Evolutionary conservation across 352 stramenopile species (phyloP), one percentile per base, ranked within the genome.

Genomic region (Globisporangium abappressorium): DNA sequence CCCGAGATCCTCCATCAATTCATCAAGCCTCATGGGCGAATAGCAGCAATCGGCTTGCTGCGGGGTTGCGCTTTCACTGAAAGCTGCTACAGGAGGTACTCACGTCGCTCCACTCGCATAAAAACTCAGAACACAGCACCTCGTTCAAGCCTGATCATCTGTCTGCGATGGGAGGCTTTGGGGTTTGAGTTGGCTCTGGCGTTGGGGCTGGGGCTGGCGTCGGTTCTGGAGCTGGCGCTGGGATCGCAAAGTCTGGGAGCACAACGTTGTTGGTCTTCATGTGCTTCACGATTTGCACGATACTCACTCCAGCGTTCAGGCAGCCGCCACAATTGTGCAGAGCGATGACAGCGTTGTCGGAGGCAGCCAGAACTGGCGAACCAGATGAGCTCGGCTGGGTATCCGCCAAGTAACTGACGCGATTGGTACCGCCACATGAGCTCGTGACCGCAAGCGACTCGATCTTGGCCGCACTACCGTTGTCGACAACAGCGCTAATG

Each of bases 251-350:
- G 47, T 28, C 47, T 26, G 78, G 73, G 9, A 69, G 41, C 6
- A 78, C 46, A 12, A 81, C 57, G 11, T 64, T 71, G 41, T 80
- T 69, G 41, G 47, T 24, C 38, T 62, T 55, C 53, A 85, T 46
- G 30, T 82, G 70, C 56, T 63, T 69, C 11, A 85, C 34, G 2
- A 65, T 68, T 33, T 73, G 78, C 41, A n/a, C 14, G 14, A 82
- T 69, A 72, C 81, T 74, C 14, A 79, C 62, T 24, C 62, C 75
- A 22, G 66, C 57, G 65, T 82, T 85, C 43, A 64, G 43, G 64
- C 75, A 80, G 41, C 41, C 18, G 26, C 78, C 81, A 55, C 81
- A 89, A 62, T 76, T 76, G 70, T 89, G 81, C 14, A 89, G 73
- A 6, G 65, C 79, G 1, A 87, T 65, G 6, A 89, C 81, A 6